Evolutionary conservation across 2,329 filamentous ascomycete species (phyloP).

Genomic region (Colletotrichum sp.): DNA sequence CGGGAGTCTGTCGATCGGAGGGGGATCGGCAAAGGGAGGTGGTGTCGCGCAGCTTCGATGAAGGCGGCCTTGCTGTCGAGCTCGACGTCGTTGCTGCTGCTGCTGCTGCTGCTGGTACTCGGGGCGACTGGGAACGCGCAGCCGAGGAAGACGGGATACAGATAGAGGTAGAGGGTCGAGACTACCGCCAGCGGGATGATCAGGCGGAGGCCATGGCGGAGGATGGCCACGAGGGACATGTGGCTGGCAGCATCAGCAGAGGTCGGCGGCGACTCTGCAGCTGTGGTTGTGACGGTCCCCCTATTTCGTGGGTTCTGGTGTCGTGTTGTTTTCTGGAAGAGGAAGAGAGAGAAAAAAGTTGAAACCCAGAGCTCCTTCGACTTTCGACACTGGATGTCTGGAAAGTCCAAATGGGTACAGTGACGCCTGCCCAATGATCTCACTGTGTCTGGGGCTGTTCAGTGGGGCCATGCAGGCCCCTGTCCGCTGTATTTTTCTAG

Average conservation of each 20-base stretch:
- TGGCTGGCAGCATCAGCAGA: constrained; percentile 31
- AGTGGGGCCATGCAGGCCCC: background rate
- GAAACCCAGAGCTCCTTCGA: background rate
- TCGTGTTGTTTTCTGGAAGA: background rate
- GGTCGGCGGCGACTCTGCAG: constrained; percentile 8
- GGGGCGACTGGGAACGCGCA: constrained; percentile 77
- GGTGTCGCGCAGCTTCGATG: constrained; percentile 40
- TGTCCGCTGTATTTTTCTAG: background rate
- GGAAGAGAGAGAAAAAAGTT: background rate
- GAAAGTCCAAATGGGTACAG: constrained; percentile 14
- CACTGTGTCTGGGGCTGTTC: background rate
- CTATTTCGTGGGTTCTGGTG: background rate
- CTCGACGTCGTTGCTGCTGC: constrained; percentile 3
- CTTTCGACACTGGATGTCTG: background rate
- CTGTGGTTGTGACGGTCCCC: constrained; percentile 2
- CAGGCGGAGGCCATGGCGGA: constrained; percentile 62
- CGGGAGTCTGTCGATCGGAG: constrained; percentile 29
- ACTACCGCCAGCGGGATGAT: constrained; percentile 70
- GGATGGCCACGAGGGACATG: constrained; percentile 58
- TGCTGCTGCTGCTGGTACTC: background rate
- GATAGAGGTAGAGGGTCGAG: constrained; percentile 80
- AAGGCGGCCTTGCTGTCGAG: constrained; percentile 34
- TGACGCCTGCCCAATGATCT: background rate
- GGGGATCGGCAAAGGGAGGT: constrained; percentile 24
- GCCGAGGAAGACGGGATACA: constrained; percentile 81